A percentile compares a stretch with the other conserved stretches of the same genome.
Evolutionary conservation across 73 alveolate genomes (phyloP).

Genomic region (Blepharisma stoltei): DNA sequence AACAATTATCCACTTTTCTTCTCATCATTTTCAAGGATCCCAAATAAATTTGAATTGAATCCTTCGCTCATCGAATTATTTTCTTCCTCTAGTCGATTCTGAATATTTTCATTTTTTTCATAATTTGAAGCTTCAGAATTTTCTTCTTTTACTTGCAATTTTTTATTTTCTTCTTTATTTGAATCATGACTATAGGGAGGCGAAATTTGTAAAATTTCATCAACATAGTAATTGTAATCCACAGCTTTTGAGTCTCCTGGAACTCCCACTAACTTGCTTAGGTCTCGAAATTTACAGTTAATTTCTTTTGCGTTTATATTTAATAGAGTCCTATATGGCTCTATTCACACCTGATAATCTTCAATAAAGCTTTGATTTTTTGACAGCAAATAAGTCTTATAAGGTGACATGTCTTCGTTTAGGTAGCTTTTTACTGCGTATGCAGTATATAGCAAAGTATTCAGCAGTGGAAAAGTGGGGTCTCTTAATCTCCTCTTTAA

Average conservation of each 20-base stretch:
- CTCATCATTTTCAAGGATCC: too few relatives aligned
- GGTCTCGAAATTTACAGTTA: slow-evolving; percentile 4
- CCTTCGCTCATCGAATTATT: too few relatives aligned
- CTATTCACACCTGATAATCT: background rate
- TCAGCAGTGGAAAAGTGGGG: background rate
- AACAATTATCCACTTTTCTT: too few relatives aligned
- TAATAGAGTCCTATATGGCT: background rate
- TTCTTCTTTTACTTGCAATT: too few relatives aligned
- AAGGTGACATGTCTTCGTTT: background rate
- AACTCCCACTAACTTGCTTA: background rate
- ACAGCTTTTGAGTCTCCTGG: slow-evolving; percentile 20
- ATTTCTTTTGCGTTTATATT: slow-evolving; percentile 8
- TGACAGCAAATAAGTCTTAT: background rate
- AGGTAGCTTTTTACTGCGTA: slow-evolving; percentile 18
- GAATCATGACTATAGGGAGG: background rate
- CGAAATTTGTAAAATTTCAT: slow-evolving; percentile 11
- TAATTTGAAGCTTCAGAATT: too few relatives aligned
- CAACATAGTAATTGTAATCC: slow-evolving; percentile 25
- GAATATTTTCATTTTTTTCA: too few relatives aligned
- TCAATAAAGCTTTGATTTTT: slow-evolving; percentile 11
- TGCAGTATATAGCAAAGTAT: background rate
- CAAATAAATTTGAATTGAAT: too few relatives aligned
- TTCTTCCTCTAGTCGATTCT: too few relatives aligned
- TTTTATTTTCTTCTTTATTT: too few relatives aligned
- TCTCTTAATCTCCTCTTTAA: too few relatives aligned